phyloP scores from a whole-genome alignment of 257 asterid species.

The Nicotiana paniculata region DNA sequence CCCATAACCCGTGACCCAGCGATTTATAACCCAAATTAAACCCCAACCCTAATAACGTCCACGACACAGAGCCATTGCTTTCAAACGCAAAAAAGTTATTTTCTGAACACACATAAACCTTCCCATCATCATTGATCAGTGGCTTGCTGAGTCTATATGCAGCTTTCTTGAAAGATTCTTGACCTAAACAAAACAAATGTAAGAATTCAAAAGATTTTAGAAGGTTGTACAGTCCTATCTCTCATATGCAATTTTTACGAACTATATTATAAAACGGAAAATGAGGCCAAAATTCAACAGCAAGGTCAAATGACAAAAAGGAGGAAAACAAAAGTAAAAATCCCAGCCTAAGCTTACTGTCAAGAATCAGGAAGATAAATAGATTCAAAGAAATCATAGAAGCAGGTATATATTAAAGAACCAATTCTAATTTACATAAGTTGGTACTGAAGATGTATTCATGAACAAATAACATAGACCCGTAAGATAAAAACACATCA shows the following conservation, averaged over 20 bases:
- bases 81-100: conserved; percentile 58
- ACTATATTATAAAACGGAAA: not conserved
- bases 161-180: conserved; percentile 28
- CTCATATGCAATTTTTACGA: not conserved
- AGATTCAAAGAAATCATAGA: not conserved
- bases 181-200: conserved; percentile 24
- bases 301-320: not conserved
- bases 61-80: conserved; percentile 66
- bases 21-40: too few species aligned
- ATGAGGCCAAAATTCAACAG: not conserved
- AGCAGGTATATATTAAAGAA: not conserved
- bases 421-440: not conserved
- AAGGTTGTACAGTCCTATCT: not conserved
- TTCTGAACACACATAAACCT: conserved; percentile 57
- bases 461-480: not conserved
- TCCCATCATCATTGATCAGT: conserved; percentile 72
- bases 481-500: not conserved
- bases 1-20: too few species aligned
- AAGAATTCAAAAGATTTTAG: not conserved
- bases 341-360: not conserved
- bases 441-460: not conserved
- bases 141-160: conserved; percentile 40
- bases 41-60: conserved; percentile 29
- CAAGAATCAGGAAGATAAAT: not conserved
- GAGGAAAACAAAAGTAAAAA: not conserved